Evolutionary conservation across 371 early-diverging fungal genomes (phyloP).

Genomic region (Choanephora cucurbitarum): DNA sequence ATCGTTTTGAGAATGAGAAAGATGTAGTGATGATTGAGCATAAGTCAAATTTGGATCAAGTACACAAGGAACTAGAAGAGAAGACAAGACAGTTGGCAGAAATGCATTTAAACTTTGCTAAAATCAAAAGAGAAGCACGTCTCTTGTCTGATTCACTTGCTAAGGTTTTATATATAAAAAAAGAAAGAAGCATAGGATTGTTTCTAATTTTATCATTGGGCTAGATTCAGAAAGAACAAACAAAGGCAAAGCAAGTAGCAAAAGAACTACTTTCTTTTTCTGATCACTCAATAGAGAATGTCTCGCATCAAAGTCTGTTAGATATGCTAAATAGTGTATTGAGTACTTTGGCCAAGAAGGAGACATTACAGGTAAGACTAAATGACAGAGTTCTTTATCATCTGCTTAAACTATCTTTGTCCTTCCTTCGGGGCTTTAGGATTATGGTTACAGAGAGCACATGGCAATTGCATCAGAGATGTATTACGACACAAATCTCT

Average conservation of each 20-base stretch:
- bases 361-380: background rate
- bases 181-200: too few species aligned
- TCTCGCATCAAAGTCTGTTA: background rate
- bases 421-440: too few species aligned
- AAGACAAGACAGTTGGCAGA: background rate
- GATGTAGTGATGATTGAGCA: conserved; percentile 30
- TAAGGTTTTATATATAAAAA: background rate
- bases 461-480: background rate
- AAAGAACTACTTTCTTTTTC: conserved; percentile 1
- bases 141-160: background rate
- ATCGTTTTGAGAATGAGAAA: conserved; percentile 25
- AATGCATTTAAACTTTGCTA: too few species aligned
- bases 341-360: background rate
- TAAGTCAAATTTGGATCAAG: conserved; percentile 21
- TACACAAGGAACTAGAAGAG: background rate
- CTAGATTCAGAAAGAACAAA: conserved; percentile 16
- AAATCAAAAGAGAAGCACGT: too few species aligned
- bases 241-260: conserved; percentile 12
- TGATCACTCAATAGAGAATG: background rate
- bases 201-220: too few species aligned
- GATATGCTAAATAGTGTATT: background rate
- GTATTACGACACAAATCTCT: background rate
- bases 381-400: too few species aligned
- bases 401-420: too few species aligned
- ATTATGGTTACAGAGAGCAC: too few species aligned